A percentile compares a stretch with the other conserved stretches of the same genome.
phyloP scores from a whole-genome alignment of 495 filamentous ascomycete species.

The Clohesyomyces aquaticus region DNA sequence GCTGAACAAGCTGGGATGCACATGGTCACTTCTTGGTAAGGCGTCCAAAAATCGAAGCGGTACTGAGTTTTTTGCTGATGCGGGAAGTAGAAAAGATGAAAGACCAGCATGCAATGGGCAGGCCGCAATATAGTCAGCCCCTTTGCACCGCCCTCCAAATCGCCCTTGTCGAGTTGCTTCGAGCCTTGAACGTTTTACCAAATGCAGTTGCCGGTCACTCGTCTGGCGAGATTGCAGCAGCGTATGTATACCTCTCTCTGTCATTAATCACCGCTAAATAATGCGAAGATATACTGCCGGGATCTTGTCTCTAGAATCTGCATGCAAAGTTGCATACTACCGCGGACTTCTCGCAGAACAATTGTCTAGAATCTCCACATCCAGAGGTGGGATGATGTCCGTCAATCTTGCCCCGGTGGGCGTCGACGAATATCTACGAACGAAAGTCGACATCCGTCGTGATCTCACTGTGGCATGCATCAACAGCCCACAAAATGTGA shows the following conservation, averaged over 20 bases:
- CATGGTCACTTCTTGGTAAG: slow-evolving; percentile 32
- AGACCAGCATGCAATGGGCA: background rate
- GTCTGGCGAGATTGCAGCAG: slow-evolving; percentile 43
- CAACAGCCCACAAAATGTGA: slow-evolving; percentile 6
- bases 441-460: background rate
- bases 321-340: slow-evolving; percentile 20
- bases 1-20: background rate
- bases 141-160: slow-evolving; percentile 23
- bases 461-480: slow-evolving; percentile 3
- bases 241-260: slow-evolving; percentile 5
- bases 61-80: background rate
- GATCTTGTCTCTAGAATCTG: slow-evolving; percentile 10
- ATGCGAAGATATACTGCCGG: slow-evolving; percentile 13
- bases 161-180: slow-evolving; percentile 37
- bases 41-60: background rate
- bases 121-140: slow-evolving; percentile 20
- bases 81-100: background rate
- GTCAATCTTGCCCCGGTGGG: too few relatives aligned
- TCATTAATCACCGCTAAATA: background rate
- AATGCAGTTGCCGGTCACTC: slow-evolving; percentile 42
- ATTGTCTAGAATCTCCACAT: too few relatives aligned
- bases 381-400: too few relatives aligned
- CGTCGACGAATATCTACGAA: too few relatives aligned
- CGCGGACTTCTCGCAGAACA: too few relatives aligned
- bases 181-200: slow-evolving; percentile 20